Percentiles rank a stretch among this genome's conserved stretches.
These are phyloP conservation scores for Taphrina pruni DNA, from an alignment of 1,139 yeast species.

Conservation along the genomic window DNA sequence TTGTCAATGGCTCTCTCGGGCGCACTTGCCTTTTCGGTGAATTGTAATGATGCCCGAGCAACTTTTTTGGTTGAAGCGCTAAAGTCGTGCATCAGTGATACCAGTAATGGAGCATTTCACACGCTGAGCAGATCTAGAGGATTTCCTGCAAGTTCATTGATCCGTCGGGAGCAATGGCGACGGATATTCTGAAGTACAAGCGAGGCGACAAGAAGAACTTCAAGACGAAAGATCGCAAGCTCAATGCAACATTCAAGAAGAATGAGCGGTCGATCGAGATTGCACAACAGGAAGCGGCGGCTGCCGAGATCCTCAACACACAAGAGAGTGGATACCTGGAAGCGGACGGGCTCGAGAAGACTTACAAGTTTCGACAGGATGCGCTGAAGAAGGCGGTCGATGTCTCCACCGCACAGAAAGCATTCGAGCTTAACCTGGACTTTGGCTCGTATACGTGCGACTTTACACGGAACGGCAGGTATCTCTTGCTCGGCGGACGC, in stretches of 20 bases:
- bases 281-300: constrained; percentile 80
- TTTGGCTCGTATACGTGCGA: constrained; percentile 88
- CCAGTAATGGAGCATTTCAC: no score
- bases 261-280: constrained; percentile 70
- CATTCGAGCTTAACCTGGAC: constrained; percentile 74
- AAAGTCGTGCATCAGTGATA: no score
- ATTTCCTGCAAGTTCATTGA: no score
- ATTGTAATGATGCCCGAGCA: background rate
- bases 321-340: constrained; percentile 87
- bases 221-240: constrained; percentile 62
- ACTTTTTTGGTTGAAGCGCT: background rate
- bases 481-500: constrained; percentile 78
- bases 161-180: background rate
- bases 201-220: constrained; percentile 18
- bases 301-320: constrained; percentile 81
- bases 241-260: constrained; percentile 68
- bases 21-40: background rate
- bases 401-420: constrained; percentile 63
- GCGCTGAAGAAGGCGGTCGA: constrained; percentile 85
- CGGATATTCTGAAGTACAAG: constrained; percentile 7
- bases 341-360: constrained; percentile 91
- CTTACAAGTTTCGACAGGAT: constrained; percentile 80
- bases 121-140: no score
- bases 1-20: background rate
- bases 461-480: constrained; percentile 86